phyloP scores from a whole-genome alignment of 768 basidiomycete species.

The Collybia sordida region DNA sequence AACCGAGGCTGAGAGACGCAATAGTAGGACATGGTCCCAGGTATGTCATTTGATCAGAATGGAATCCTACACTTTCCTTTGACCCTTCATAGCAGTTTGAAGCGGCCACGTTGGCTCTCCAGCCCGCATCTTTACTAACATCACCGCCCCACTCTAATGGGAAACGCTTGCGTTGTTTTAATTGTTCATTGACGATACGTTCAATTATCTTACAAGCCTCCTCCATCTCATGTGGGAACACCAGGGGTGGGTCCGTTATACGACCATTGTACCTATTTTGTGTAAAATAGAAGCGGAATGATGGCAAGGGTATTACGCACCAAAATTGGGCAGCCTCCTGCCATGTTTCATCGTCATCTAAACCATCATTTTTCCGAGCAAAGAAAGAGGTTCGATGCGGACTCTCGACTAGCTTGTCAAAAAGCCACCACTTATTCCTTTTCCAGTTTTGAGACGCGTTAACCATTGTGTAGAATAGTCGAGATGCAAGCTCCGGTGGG shows the following conservation, averaged over 20 bases:
- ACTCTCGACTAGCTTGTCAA: constrained; percentile 79
- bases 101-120: constrained; percentile 85
- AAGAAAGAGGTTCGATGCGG: constrained; percentile 84
- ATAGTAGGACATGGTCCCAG: constrained; percentile 85
- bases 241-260: constrained; percentile 49
- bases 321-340: constrained; percentile 76
- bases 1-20: constrained; percentile 80
- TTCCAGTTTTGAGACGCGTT: constrained; percentile 62
- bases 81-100: constrained; percentile 84
- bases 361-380: constrained; percentile 49
- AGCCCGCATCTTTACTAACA: constrained; percentile 27
- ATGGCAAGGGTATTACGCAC: constrained; percentile 32
- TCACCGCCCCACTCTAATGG: constrained; percentile 65
- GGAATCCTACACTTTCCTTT: constrained; percentile 79
- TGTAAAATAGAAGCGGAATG: background rate
- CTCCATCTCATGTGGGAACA: constrained; percentile 73
- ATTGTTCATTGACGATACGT: constrained; percentile 66
- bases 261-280: constrained; percentile 76
- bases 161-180: constrained; percentile 59
- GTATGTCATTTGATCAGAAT: constrained; percentile 80
- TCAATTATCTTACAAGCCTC: constrained; percentile 75
- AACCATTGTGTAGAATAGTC: constrained; percentile 72
- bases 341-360: constrained; percentile 51
- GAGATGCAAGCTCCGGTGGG: constrained; percentile 73
- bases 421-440: constrained; percentile 82